Conservation (phyloP, 805 yeast species). For the Kazachstania bromeliacearum region DNA sequence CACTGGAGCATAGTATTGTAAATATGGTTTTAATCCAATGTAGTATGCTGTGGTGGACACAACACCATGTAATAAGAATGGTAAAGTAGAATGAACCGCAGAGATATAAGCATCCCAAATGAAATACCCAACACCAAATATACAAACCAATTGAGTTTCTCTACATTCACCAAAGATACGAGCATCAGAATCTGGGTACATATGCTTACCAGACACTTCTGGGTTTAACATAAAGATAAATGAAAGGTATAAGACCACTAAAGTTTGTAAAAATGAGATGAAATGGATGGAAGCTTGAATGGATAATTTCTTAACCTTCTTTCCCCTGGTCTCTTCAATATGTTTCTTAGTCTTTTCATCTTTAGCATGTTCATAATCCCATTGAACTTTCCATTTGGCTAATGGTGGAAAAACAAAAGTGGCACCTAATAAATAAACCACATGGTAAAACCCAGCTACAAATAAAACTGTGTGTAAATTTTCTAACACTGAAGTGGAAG, state of each 20-base stretch:
- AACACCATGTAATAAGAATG: constrained; percentile 55
- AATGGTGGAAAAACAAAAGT: constrained; percentile 23
- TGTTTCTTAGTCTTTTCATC: constrained; percentile 4
- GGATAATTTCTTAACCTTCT: constrained; percentile 11
- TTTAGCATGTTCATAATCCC: constrained; percentile 8
- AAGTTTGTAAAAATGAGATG: constrained; percentile 76
- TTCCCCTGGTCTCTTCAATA: constrained; percentile 5
- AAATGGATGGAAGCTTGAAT: constrained; percentile 43
- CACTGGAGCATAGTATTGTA: constrained; percentile 67
- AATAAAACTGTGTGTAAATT: constrained; percentile 25
- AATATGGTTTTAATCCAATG: constrained; percentile 57
- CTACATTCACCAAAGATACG: constrained; percentile 22
- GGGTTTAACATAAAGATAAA: constrained; percentile 11
- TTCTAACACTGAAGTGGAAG: constrained; percentile 16
- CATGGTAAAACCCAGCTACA: constrained; percentile 25
- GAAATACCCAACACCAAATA: constrained; percentile 64
- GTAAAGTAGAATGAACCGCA: constrained; percentile 51
- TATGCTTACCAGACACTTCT: constrained; percentile 5
- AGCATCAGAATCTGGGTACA: constrained; percentile 12
- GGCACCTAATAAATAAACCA: constrained; percentile 20
- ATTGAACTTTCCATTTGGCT: constrained; percentile 10
- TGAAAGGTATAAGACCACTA: constrained; percentile 46
- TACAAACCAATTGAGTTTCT: constrained; percentile 23
- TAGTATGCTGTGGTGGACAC: constrained; percentile 66
- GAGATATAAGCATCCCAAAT: constrained; percentile 76